Base-by-base conservation (phyloP, 2,329 filamentous ascomycete genomes). In the Colletotrichum cuscutae region DNA sequence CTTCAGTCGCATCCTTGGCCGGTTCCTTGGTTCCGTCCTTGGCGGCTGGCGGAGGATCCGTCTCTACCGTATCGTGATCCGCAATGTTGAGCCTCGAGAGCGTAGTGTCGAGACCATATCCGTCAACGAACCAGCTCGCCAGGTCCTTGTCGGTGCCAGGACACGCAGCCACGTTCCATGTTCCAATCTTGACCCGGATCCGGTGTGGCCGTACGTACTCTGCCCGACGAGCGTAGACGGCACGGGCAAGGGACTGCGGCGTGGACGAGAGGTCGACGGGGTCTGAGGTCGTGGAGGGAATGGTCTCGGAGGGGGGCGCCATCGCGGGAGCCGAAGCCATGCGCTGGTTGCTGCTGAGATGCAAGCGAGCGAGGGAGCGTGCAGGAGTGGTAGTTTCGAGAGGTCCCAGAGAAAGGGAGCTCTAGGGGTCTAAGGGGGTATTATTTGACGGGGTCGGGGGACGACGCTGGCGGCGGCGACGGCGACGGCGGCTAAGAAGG, bases 151-250 rank as follows among this genome's bases (percentile, higher is more conserved):
- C 95, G 0, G 95, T 95, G 28, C 94, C 95, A 13, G 94, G 91
- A 75, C 93, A 92, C 1, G 93, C 92, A 4, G 95, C 97, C 19
- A 98, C 94, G 82, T 99, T 99, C 97, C 97, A 99, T 0, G 94
- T 93, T 54, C 96, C 97, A 64, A 99, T 89, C 83, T 98, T 98
- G 82, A 99, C 89, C 76, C 92, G 92, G 77, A 98, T 90, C 63
- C 89, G 89, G 80, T 92, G 92, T 56, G 91, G 89, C 49, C 91
- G 90, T 30, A 93, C 92, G 81, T 95, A 99, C 81, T 98, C 95
- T 61, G 89, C 84, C 78, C 92, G 90, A 66, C 97, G 90, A 52
- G 93, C 91, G 79, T 92, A 89, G 52, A 98, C 86, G 35, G 90
- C 89, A 74, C 85, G 86, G 58, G 89, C 89, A n/a, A 93, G 87